Evolutionary conservation across 139 green algal genomes (phyloP), one percentile per base, ranked within the genome.

Genomic region (Micractinium sp.): DNA sequence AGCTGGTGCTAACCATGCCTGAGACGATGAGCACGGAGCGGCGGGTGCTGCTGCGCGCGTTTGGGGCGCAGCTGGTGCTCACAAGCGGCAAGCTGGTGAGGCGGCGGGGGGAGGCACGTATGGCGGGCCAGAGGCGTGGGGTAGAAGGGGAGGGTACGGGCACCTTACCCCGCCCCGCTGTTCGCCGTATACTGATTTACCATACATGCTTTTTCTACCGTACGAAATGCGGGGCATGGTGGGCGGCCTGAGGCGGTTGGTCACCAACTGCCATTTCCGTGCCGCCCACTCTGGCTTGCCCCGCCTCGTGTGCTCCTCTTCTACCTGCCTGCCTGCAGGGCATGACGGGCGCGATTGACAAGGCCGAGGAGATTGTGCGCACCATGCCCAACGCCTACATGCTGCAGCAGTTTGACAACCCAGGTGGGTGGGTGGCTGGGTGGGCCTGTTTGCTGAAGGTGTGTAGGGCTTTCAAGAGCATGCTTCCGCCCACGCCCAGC

Each of bases 391-490:
- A 97, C 91, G 90, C 95, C 0, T 99, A 96, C 94, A 97, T 99
- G 89, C 95, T 99, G 89, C 97, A 99, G 94, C 98, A 99, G 92
- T 99, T 99, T 93, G 96, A 99, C 93, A 99, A 99, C 94, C 95
- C 96, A 41, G 83, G 83, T 87, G 61, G 14, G 80, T 0, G 13
- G 20, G 63, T 12, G 63, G 20, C 7, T 71, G 63, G 20, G 63
- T 23, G 63, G 63, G 18, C 63, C 9, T 56, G 47, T 56, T 9
- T 56, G 47, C 47, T 56, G 47, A 56, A 56, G 9, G 47, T 56
- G 47, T 56, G 47, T 56, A 56, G 47, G 47, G 47, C 47, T n/a
- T n/a, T 56, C 47, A 56, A 16, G 47, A 56, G 47, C 5, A 9
- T 56, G 47, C 9, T 56, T 56, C 47, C 9, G 47, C 47, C 47